These are phyloP conservation scores for Carex parvula DNA, from an alignment of 176 grass and related monocot species.

Conservation along the genomic window DNA sequence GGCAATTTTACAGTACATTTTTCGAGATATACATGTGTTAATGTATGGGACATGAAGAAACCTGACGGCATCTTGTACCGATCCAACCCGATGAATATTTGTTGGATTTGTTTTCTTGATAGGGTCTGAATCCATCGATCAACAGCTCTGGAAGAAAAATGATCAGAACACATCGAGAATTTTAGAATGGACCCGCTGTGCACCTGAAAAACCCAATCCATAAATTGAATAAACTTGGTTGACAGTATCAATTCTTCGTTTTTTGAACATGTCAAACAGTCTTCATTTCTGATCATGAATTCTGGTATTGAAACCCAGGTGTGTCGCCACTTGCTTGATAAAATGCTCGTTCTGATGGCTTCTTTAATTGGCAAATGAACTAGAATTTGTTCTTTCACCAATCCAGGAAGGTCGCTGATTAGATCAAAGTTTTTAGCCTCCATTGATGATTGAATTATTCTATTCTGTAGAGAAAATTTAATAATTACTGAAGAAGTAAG, in stretches of 20 bases:
- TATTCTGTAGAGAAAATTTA: neutral
- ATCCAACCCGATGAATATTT: slow-evolving; percentile 17
- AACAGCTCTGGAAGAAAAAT: slow-evolving; percentile 13
- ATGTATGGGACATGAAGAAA: slow-evolving; percentile 21
- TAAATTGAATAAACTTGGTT: slow-evolving; percentile 18
- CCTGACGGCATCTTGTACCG: slow-evolving; percentile 23
- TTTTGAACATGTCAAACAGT: slow-evolving; percentile 15
- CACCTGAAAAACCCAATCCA: slow-evolving; percentile 20
- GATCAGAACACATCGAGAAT: slow-evolving; percentile 22
- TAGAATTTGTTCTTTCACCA: slow-evolving; percentile 21
- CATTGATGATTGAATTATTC: neutral
- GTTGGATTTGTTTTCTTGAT: slow-evolving; percentile 26
- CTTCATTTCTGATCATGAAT: slow-evolving; percentile 10
- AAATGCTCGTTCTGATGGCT: slow-evolving; percentile 18
- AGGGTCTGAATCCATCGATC: slow-evolving; percentile 21
- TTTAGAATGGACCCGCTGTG: slow-evolving; percentile 10
- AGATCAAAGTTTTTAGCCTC: slow-evolving; percentile 12
- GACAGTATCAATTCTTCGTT: slow-evolving; percentile 17
- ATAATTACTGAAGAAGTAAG: neutral
- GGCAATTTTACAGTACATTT: slow-evolving; percentile 22
- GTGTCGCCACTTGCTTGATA: slow-evolving; percentile 23
- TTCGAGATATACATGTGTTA: slow-evolving; percentile 26
- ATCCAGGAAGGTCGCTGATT: slow-evolving; percentile 19
- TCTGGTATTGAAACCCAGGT: slow-evolving; percentile 27
- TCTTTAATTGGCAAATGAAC: slow-evolving; percentile 26